These are phyloP conservation scores for Pseudocercospora pini-densiflorae DNA, from an alignment of 2,329 filamentous ascomycete genomes.

Conservation along the genomic window DNA sequence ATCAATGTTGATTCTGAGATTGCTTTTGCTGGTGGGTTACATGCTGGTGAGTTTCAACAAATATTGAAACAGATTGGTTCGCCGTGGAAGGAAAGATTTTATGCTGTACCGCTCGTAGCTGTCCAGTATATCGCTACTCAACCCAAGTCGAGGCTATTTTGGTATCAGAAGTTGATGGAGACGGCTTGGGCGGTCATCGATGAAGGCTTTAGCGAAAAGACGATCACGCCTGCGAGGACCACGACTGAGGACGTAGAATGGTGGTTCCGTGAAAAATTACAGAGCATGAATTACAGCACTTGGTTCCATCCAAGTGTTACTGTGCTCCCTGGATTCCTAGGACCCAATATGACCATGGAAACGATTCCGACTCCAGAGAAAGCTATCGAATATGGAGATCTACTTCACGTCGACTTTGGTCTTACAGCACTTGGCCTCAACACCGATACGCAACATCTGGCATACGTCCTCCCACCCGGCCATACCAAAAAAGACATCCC, in stretches of 20 bases:
- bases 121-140: constrained; percentile 30
- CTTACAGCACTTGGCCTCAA: constrained; percentile 29
- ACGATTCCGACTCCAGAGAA: not conserved
- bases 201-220: constrained; percentile 25
- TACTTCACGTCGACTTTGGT: constrained; percentile 30
- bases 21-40: constrained; percentile 28
- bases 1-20: constrained; percentile 26
- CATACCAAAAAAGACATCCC: constrained; percentile 21
- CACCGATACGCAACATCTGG: constrained; percentile 31
- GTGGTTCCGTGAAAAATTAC: constrained; percentile 30
- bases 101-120: constrained; percentile 25
- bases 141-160: constrained; percentile 20
- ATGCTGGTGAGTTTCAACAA: constrained; percentile 22
- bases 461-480: constrained; percentile 25
- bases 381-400: constrained; percentile 22
- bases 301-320: constrained; percentile 30
- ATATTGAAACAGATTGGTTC: constrained; percentile 15
- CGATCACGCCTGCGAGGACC: constrained; percentile 22
- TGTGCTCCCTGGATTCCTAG: constrained; percentile 13
- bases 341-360: not conserved
- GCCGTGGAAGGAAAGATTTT: constrained; percentile 19
- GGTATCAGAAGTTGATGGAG: constrained; percentile 28
- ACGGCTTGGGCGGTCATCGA: constrained; percentile 27
- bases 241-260: constrained; percentile 29
- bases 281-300: constrained; percentile 27